Evolutionary conservation across 306 rosid species (phyloP), one percentile per base, ranked within the genome.

Genomic region (Mucuna pruriens): DNA sequence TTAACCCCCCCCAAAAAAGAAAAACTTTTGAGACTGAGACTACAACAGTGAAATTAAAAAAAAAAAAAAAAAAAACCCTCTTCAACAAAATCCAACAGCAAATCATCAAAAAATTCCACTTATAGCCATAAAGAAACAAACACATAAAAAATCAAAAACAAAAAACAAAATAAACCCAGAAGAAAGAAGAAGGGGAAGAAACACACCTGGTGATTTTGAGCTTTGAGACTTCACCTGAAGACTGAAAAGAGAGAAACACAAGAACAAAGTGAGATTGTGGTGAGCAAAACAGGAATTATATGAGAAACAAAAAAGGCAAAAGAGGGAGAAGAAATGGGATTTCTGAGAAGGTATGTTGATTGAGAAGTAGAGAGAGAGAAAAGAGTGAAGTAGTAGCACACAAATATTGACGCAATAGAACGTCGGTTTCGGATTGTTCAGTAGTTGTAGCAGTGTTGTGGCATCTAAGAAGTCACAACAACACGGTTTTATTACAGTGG

Each of bases 171-270:
- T 1, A 10, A 69, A 7, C 4, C 0, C 1, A 54, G 48, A 3
- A 84, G 5, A 17, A 42, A 34, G 36, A 54, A 38, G 61, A 36
- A 38, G 23, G 39, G 10, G 8, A 34, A 5, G 13, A 55, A 62
- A 68, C 82, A 46, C 44, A 86, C 84, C 86, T 82, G 79, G 54
- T n/a, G 57, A 51, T 58, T 77, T 10, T n/a, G 29, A 82, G 40
- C 5, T 63, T 60, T 9, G 64, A 78, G 36, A 38, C 40, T 33
- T 71, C 11, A 33, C n/a, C 23, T 45, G 72, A 71, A 58, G 42
- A 58, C 58, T 55, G 7, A n/a, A 46, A 17, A n/a, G 1, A 31
- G 7, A 49, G 8, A 7, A 57, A 1, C n/a, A 3, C 19, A 68
- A 17, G 16, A 29, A 25, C 19, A 61, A 52, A 61, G 40, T 6